Percentiles rank a stretch among this genome's conserved stretches.
Conservation (phyloP, 2,329 filamentous ascomycete species). For the Hypomyces perniciosus region DNA sequence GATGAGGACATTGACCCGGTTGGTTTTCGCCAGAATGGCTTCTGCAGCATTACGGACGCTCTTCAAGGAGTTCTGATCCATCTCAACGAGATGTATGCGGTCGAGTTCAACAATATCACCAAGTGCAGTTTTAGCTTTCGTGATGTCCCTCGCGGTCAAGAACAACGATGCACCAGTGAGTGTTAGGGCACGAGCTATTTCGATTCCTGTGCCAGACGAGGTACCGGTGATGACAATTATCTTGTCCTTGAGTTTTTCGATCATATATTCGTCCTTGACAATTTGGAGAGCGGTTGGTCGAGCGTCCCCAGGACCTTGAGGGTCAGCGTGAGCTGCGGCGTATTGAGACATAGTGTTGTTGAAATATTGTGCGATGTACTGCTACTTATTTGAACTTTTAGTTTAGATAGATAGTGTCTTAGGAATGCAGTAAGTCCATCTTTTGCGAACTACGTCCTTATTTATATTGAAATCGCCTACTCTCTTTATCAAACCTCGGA, state of each 20-base stretch:
- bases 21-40: conserved; percentile 23
- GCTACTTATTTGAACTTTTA: no score
- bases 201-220: conserved; percentile 33
- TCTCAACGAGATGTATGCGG: conserved; percentile 9
- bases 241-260: conserved; percentile 25
- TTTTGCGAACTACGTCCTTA: not conserved
- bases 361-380: no score
- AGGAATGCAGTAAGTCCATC: not conserved
- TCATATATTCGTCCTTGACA: conserved; percentile 24
- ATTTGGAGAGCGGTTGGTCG: conserved; percentile 30
- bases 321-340: conserved; percentile 14
- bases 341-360: conserved; percentile 14
- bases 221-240: conserved; percentile 33
- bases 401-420: no score
- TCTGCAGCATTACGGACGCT: conserved; percentile 24
- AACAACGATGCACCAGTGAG: conserved; percentile 33
- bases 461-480: not conserved
- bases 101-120: conserved; percentile 13
- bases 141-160: conserved; percentile 29
- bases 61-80: conserved; percentile 15
- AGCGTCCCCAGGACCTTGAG: conserved; percentile 24
- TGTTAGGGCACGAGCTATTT: conserved; percentile 32
- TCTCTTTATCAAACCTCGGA: not conserved
- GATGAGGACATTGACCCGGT: conserved; percentile 35
- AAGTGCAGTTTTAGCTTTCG: conserved; percentile 26